Evolutionary conservation across 1,284 basidiomycete species (phyloP), one percentile per base, ranked within the genome.

Genomic region (Cerioporus squamosus): DNA sequence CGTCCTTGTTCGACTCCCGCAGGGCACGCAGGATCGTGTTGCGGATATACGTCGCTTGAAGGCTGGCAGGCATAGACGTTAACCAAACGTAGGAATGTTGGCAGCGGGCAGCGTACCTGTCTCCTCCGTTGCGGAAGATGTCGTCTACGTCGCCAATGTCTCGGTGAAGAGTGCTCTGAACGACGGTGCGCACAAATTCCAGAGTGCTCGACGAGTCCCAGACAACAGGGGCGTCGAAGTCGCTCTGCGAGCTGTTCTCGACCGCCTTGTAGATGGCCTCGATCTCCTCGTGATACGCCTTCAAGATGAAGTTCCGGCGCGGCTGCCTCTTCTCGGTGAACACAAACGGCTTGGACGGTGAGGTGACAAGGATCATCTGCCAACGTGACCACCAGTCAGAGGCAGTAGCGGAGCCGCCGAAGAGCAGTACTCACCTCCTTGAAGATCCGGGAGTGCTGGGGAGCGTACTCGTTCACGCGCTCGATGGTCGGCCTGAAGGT

Each of bases 1-100:
- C 67, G 36, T 66, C 63, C 4, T 64, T 47, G 31, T 65, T 65
- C 17, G 65, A 54, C 26, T 67, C 57, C 7, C 72, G 71, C 18
- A 79, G 55, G 7, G 71, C 76, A 20, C 69, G 69, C 4, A 74
- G 43, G 39, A 79, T 42, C 2, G 73, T 63, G 63, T 78, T 79
- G 17, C 78, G 71, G 45, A 79, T 77, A 66, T 72, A 77, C 0
- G 74, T 77, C 3, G 77, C 72, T 61, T 76, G 74, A 8, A 80
- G 61, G 65, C 77, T 77, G 42, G 20, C 9, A 17, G 17, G n/a
- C 1, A 46, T 14, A 23, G 18, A 29, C 9, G 29, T 12, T 2
- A 23, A 23, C 18, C 6, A 15, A 18, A 26, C 22, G 22, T 24
- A 7, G 23, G 12, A 7, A 15, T 26, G 44, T 3, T 26, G 2